Evolutionary conservation across 345 rosid species (phyloP).

Genomic region (Citrus medica): DNA sequence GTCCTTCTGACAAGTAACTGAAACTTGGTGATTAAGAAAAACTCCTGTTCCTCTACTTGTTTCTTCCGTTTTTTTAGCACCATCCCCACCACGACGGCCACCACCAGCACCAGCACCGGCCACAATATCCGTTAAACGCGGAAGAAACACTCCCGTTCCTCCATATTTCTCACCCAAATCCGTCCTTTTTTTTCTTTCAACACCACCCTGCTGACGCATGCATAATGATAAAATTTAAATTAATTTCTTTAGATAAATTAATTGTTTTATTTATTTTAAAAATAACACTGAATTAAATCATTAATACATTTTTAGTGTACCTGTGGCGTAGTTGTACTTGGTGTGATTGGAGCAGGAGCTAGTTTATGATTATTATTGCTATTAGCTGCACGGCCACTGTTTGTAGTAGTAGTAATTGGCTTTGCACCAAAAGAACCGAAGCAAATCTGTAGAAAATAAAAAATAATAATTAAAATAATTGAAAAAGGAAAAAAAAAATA

Average conservation of each 20-base stretch:
- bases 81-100: too few relatives aligned
- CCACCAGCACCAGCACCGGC: too few relatives aligned
- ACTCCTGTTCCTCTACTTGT: background rate
- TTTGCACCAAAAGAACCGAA: background rate
- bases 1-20: background rate
- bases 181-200: background rate
- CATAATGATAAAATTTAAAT: too few relatives aligned
- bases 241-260: too few relatives aligned
- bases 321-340: background rate
- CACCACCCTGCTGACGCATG: too few relatives aligned
- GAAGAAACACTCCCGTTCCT: constrained; percentile 11
- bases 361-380: background rate
- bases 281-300: too few relatives aligned
- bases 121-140: background rate
- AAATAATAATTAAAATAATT: background rate
- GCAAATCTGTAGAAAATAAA: background rate
- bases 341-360: background rate
- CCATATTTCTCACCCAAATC: background rate
- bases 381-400: background rate
- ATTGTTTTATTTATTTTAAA: too few relatives aligned
- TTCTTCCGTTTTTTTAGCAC: background rate
- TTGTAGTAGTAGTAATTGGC: background rate
- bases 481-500: too few relatives aligned
- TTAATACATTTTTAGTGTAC: background rate
- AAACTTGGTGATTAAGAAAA: background rate